These are phyloP conservation scores for Cercophora samala DNA, from an alignment of 495 filamentous ascomycete species.

Conservation along the genomic window DNA sequence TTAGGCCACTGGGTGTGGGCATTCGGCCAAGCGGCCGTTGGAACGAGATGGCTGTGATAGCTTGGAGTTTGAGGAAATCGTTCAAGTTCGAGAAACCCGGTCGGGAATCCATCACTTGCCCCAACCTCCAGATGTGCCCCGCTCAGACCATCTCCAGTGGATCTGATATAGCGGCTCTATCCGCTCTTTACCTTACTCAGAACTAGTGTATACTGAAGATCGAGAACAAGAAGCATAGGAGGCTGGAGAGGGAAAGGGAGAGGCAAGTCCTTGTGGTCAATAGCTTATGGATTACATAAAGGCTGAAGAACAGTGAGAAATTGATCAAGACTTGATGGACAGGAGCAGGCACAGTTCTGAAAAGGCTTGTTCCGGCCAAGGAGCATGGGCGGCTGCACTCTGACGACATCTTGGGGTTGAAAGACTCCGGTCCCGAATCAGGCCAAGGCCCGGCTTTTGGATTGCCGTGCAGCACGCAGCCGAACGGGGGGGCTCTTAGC, in stretches of 20 bases:
- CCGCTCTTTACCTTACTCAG: neutral
- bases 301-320: neutral
- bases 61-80: neutral
- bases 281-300: neutral
- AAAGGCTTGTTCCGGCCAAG: neutral
- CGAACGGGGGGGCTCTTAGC: neutral
- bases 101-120: neutral
- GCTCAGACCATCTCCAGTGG: neutral
- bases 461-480: neutral
- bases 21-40: neutral
- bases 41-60: neutral
- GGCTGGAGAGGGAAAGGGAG: no score
- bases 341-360: neutral
- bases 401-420: constrained; percentile 12
- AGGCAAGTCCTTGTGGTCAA: neutral
- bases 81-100: neutral
- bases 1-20: neutral
- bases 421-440: neutral
- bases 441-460: constrained; percentile 5
- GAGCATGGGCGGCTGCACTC: constrained; percentile 8
- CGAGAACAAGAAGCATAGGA: no score
- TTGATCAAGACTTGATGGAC: neutral
- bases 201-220: no score
- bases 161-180: neutral
- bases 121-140: neutral